Percentiles rank a stretch among this genome's conserved stretches.
Evolutionary conservation across 768 basidiomycete species (phyloP).

Genomic region (Candolleomyces eurysporus): DNA sequence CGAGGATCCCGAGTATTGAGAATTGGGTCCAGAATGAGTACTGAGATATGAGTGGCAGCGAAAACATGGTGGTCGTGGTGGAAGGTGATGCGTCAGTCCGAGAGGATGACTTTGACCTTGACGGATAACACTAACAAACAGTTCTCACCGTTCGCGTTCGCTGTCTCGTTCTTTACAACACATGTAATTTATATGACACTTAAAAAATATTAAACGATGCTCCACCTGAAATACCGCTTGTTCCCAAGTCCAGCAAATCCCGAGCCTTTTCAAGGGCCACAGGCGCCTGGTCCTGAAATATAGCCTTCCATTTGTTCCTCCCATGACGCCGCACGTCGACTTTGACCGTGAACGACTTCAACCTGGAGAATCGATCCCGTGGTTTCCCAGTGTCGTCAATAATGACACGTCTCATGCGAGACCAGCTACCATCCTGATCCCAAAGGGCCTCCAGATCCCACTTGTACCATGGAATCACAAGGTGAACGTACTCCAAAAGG

Average conservation of each 20-base stretch:
- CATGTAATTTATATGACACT: no score
- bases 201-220: no score
- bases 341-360: background rate
- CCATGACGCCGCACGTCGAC: background rate
- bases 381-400: background rate
- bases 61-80: constrained; percentile 16
- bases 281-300: no score
- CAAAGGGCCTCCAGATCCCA: background rate
- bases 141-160: no score
- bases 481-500: background rate
- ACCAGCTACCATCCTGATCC: background rate
- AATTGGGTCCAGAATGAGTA: constrained; percentile 30
- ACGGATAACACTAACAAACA: no score
- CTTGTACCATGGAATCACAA: background rate
- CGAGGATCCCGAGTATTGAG: constrained; percentile 22
- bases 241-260: no score
- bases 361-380: background rate
- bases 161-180: no score
- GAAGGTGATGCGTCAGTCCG: no score
- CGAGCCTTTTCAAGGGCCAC: no score
- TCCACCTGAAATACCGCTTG: no score
- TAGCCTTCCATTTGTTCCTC: no score
- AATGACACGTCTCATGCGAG: background rate
- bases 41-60: constrained; percentile 22
- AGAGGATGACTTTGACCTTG: no score